phyloP scores from a whole-genome alignment of 805 yeast genomes.

The Phaffomyces opuntiae region DNA sequence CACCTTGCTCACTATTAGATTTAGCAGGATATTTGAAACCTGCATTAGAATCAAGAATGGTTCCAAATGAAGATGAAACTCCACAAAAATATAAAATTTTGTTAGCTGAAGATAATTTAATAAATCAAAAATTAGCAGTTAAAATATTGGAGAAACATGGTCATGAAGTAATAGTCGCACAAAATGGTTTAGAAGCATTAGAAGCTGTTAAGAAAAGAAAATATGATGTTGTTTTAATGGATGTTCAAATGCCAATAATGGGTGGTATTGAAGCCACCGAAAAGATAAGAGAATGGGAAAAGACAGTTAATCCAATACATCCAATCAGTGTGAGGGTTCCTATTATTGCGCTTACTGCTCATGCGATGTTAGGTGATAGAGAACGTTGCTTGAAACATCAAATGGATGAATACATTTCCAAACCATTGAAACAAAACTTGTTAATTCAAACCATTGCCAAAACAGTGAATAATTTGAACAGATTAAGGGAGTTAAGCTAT shows the following conservation, averaged over 20 bases:
- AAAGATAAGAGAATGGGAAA: conserved; percentile 82
- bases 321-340: conserved; percentile 72
- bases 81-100: conserved; percentile 66
- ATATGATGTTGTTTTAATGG: conserved; percentile 84
- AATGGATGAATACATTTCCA: conserved; percentile 87
- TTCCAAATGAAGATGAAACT: conserved; percentile 74
- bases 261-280: conserved; percentile 92
- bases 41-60: conserved; percentile 75
- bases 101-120: conserved; percentile 82
- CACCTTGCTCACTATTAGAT: conserved; percentile 78
- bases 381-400: conserved; percentile 82
- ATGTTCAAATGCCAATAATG: conserved; percentile 94
- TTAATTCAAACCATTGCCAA: conserved; percentile 80
- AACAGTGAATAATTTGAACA: conserved; percentile 66
- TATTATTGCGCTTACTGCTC: conserved; percentile 85
- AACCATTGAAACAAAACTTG: conserved; percentile 79
- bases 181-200: conserved; percentile 77
- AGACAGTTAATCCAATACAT: conserved; percentile 64
- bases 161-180: conserved; percentile 77
- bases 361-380: conserved; percentile 90
- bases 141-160: conserved; percentile 81
- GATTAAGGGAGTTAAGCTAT: conserved; percentile 39
- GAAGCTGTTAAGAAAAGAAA: conserved; percentile 62
- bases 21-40: conserved; percentile 79
- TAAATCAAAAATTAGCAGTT: conserved; percentile 82